These are phyloP conservation scores for Colletotrichum tropicale DNA, from an alignment of 2,329 filamentous ascomycete genomes.

Conservation along the genomic window DNA sequence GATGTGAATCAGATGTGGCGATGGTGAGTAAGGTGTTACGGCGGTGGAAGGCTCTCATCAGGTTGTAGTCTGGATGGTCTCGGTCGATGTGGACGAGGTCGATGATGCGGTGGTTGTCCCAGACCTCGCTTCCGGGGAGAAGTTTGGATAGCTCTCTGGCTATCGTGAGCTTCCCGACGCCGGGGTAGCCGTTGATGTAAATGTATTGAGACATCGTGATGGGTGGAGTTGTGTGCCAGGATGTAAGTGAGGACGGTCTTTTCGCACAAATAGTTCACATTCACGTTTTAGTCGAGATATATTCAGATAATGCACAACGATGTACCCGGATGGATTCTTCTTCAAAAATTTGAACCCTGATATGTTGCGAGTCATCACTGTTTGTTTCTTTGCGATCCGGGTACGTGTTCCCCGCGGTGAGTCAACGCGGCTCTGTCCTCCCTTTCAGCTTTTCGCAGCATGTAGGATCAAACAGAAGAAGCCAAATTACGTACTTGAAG, in stretches of 20 bases:
- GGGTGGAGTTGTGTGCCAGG: background rate
- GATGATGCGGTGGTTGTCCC: constrained; percentile 34
- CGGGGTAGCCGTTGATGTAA: constrained; percentile 37
- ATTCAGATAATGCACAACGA: background rate
- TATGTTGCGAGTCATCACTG: background rate
- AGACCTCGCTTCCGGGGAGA: constrained; percentile 26
- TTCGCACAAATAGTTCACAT: background rate
- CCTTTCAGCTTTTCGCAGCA: background rate
- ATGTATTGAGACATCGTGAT: constrained; percentile 21
- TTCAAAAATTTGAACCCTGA: background rate
- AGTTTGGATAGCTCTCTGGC: constrained; percentile 30
- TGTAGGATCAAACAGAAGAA: too few species aligned
- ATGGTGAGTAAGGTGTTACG: background rate
- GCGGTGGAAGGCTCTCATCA: constrained; percentile 15
- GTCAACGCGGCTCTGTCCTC: background rate
- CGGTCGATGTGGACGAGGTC: constrained; percentile 26
- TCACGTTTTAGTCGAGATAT: background rate
- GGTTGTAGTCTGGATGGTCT: constrained; percentile 25
- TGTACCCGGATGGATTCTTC: background rate
- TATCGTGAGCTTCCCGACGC: constrained; percentile 34
- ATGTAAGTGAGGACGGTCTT: background rate
- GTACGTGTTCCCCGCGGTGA: background rate
- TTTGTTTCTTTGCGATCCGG: background rate
- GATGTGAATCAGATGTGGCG: background rate
- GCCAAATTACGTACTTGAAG: background rate